Evolutionary conservation across 225 moss, liverwort and hornwort genomes (phyloP), one percentile per base, ranked within the genome.

Genomic region (Marchantia polymorpha): DNA sequence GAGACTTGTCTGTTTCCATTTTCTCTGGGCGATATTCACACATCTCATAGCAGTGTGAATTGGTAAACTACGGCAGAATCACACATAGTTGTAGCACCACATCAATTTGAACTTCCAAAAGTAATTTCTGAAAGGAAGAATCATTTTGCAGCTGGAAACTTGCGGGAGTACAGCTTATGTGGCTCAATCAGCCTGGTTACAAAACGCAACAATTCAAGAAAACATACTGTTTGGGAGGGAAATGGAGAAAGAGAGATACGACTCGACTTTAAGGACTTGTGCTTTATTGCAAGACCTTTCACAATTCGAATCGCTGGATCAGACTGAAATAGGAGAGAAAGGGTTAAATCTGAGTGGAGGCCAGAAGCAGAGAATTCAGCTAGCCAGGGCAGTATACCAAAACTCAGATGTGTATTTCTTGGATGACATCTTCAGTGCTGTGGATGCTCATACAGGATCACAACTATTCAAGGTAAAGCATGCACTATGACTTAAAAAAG

Each of bases 291-390:
- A 64, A n/a, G 94, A 96, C 79, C 79, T 96, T 46, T 66, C 86
- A 15, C 88, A 92, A 77, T 80, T 94, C 86, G 91, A 94, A 13
- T 82, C 74, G 16, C 90, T 91, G 16, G 96, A 96, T 77, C 83
- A 64, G 80, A 96, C 94, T 0, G 94, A 96, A 84, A 94, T 96
- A 78, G 96, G 96, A 27, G 94, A 94, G 81, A 84, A 89, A 39
- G 93, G 96, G 8, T 82, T 96, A 60, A 96, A 96, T 78, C 64
- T 96, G 55, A 96, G 96, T 65, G 96, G 96, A 16, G 96, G 96
- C 30, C 96, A 96, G 72, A 96, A 96, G 79, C 96, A 96, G 84
- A 88, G 96, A 58, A 91, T 96, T 81, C 96, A 96, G 74, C 88
- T 96, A 12, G 96, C 96, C 7, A 88, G 96, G n/a, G 96, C 96